phyloP scores from a whole-genome alignment of 805 yeast genomes.

The Wickerhamiella nectarea region DNA sequence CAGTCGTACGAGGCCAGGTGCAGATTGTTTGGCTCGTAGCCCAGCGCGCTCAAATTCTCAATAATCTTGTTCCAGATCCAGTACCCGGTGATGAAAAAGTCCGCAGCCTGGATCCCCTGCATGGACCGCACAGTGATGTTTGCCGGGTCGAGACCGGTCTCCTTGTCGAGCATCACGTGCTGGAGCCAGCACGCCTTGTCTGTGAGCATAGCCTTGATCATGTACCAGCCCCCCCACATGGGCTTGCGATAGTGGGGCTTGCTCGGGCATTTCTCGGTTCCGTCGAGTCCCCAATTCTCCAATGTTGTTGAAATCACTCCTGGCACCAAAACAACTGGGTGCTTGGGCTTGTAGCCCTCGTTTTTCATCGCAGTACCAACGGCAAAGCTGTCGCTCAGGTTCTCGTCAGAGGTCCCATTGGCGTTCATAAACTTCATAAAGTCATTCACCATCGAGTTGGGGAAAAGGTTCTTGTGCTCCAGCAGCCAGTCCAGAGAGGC shows the following conservation, averaged over 20 bases:
- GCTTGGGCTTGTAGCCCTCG: conserved; percentile 37
- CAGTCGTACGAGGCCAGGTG: conserved; percentile 87
- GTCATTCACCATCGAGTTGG: conserved; percentile 46
- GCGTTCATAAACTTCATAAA: conserved; percentile 25
- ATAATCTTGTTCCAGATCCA: conserved; percentile 97
- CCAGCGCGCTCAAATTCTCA: conserved; percentile 88
- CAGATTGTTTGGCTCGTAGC: conserved; percentile 88
- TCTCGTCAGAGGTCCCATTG: conserved; percentile 36
- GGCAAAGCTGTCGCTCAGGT: conserved; percentile 65
- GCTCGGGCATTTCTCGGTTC: conserved; percentile 68
- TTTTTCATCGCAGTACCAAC: conserved; percentile 62
- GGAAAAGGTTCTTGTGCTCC: conserved; percentile 43
- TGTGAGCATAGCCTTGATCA: conserved; percentile 81
- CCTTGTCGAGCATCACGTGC: conserved; percentile 77
- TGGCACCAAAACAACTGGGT: conserved; percentile 85
- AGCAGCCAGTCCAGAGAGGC: conserved; percentile 9
- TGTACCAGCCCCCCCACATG: conserved; percentile 93
- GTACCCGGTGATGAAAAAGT: conserved; percentile 90
- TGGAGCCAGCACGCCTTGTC: conserved; percentile 91
- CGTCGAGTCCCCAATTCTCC: conserved; percentile 80
- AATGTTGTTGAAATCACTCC: conserved; percentile 93
- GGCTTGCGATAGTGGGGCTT: conserved; percentile 78
- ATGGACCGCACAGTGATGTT: conserved; percentile 73
- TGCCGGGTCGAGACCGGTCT: conserved; percentile 88
- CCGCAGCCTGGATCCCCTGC: conserved; percentile 94